These are phyloP conservation scores for Phytophthora foliorum DNA, from an alignment of 352 stramenopile genomes.

Conservation along the genomic window DNA sequence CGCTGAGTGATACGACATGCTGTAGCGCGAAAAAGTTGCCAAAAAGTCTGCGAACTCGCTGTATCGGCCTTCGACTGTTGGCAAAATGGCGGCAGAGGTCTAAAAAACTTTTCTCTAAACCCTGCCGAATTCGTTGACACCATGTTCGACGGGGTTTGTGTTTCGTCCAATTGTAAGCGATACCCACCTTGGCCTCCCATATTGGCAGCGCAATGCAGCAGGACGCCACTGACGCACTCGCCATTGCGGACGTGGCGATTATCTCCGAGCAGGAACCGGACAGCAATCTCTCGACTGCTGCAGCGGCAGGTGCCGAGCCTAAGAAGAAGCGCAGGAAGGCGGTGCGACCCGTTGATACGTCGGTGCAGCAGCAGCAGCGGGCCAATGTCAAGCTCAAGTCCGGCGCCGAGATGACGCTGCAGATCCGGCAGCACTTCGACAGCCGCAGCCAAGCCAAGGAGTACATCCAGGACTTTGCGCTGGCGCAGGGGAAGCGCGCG, in stretches of 20 bases:
- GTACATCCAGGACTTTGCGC: constrained; percentile 59
- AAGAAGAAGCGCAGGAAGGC: constrained; percentile 42
- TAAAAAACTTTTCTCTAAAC: constrained; percentile 19
- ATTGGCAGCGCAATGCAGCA: constrained; percentile 33
- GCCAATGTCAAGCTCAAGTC: constrained; percentile 41
- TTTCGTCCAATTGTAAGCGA: constrained; percentile 35
- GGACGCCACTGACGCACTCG: not conserved
- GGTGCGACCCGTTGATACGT: not conserved
- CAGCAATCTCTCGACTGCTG: too few species aligned
- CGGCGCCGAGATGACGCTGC: constrained; percentile 42
- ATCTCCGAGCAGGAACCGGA: not conserved
- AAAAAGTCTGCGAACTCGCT: constrained; percentile 10
- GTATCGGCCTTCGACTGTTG: not conserved
- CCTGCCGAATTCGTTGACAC: not conserved
- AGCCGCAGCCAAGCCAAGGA: constrained; percentile 47
- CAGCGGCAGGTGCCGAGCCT: not conserved
- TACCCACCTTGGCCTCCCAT: constrained; percentile 28
- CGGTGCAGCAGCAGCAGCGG: constrained; percentile 33
- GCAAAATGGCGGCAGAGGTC: constrained; percentile 20
- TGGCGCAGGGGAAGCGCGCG: constrained; percentile 58
- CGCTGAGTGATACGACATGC: constrained; percentile 24
- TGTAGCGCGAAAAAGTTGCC: constrained; percentile 14
- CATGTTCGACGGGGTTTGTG: not conserved
- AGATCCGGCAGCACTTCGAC: constrained; percentile 47
- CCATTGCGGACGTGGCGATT: constrained; percentile 2